phyloP scores from a whole-genome alignment of 352 stramenopile genomes.

The Achlya hypogyna region DNA sequence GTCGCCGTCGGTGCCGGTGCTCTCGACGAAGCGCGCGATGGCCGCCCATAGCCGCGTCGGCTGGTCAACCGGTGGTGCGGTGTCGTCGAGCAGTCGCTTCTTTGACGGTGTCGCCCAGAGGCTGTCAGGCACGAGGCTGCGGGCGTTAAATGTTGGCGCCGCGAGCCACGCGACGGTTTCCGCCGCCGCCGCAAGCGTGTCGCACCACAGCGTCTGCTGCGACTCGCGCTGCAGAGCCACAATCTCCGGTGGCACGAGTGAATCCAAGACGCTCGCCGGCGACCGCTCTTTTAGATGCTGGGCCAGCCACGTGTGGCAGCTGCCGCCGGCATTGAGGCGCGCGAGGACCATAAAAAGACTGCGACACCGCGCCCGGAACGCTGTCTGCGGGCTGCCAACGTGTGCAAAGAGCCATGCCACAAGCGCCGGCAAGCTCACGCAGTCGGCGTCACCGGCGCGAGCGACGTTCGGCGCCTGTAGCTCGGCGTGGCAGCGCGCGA shows the following conservation, averaged over 20 bases:
- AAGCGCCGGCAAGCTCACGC: neutral
- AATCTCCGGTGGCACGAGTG: neutral
- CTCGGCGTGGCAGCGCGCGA: slow-evolving; percentile 52
- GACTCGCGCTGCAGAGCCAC: neutral
- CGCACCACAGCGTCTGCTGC: neutral
- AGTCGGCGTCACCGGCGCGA: neutral
- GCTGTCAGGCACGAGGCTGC: neutral
- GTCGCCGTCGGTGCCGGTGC: neutral
- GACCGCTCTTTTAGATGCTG: slow-evolving; percentile 1
- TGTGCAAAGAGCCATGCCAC: slow-evolving; percentile 6
- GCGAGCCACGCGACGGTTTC: slow-evolving; percentile 3
- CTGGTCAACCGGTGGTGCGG: neutral
- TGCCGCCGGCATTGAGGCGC: neutral
- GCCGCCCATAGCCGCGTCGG: neutral
- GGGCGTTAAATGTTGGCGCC: neutral
- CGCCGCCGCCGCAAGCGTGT: slow-evolving; percentile 5
- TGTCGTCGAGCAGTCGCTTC: neutral
- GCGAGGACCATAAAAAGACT: slow-evolving; percentile 3
- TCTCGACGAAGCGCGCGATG: neutral
- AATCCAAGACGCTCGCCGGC: neutral
- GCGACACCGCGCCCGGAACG: neutral
- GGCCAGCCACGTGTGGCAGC: neutral
- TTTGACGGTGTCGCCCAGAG: neutral
- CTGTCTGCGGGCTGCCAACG: neutral
- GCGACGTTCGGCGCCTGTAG: neutral